Evolutionary conservation across 805 yeast genomes (phyloP).

Genomic region (Saccharomycopsis oosterbeekiorum): DNA sequence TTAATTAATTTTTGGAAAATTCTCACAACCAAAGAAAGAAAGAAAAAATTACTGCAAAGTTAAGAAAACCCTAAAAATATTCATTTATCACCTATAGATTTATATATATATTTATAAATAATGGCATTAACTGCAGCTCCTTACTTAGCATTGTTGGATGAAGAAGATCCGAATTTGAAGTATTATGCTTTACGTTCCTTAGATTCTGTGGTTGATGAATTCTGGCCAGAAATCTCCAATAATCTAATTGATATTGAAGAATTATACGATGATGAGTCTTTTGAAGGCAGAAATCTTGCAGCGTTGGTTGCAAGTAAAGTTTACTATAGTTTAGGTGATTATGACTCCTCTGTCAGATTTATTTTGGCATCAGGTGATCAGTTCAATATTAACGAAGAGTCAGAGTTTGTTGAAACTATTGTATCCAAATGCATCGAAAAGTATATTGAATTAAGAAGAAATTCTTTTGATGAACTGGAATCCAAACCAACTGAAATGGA

Average conservation of each 20-base stretch:
- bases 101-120: neutral
- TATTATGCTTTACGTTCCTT: constrained; percentile 77
- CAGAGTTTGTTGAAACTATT: constrained; percentile 89
- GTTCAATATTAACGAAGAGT: constrained; percentile 62
- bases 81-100: neutral
- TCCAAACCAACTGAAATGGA: constrained; percentile 34
- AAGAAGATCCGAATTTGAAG: constrained; percentile 67
- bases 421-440: constrained; percentile 86
- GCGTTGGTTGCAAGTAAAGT: constrained; percentile 89
- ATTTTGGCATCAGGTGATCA: constrained; percentile 77
- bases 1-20: neutral
- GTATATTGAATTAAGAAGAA: constrained; percentile 59
- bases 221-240: constrained; percentile 97
- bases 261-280: constrained; percentile 72
- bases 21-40: neutral
- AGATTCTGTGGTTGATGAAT: constrained; percentile 73
- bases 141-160: constrained; percentile 78
- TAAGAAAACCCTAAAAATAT: neutral
- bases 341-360: constrained; percentile 79
- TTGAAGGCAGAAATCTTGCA: constrained; percentile 71
- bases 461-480: constrained; percentile 27
- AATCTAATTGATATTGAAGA: constrained; percentile 82
- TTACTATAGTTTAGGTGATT: constrained; percentile 87
- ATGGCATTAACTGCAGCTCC: constrained; percentile 59
- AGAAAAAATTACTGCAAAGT: too few relatives aligned